Conservation (phyloP, 257 asterid species). For the Nicotiana sylvestris region DNA sequence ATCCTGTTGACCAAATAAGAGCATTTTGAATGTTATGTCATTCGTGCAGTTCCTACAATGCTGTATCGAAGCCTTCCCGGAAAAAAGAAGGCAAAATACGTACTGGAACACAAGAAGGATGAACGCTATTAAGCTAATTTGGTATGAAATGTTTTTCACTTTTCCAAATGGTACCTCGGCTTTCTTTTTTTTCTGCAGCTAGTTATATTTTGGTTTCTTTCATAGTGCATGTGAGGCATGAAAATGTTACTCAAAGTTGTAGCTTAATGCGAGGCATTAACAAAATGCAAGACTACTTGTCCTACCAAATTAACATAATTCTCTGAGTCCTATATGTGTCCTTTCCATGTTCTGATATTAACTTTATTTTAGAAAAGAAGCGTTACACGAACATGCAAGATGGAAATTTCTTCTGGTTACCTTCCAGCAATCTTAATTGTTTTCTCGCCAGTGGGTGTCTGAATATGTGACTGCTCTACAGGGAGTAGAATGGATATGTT, state of each 20-base stretch:
- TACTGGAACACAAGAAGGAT: neutral
- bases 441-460: slow-evolving; percentile 63
- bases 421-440: slow-evolving; percentile 66
- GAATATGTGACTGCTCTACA: slow-evolving; percentile 51
- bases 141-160: neutral
- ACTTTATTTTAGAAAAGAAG: neutral
- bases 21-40: slow-evolving; percentile 5
- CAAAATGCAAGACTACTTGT: slow-evolving; percentile 1
- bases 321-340: neutral
- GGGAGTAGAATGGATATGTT: slow-evolving; percentile 69
- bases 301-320: neutral
- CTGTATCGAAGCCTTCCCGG: neutral
- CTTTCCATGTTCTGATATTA: neutral
- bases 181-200: neutral
- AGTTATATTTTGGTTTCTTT: neutral
- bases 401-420: slow-evolving; percentile 26
- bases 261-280: neutral
- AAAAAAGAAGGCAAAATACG: neutral
- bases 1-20: slow-evolving; percentile 52
- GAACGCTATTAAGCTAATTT: neutral
- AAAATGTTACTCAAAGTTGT: neutral
- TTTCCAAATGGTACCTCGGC: neutral
- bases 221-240: neutral
- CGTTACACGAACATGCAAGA: neutral
- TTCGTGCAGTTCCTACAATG: neutral